Conservation (phyloP, 495 filamentous ascomycete genomes). For the Monascus purpureus region DNA sequence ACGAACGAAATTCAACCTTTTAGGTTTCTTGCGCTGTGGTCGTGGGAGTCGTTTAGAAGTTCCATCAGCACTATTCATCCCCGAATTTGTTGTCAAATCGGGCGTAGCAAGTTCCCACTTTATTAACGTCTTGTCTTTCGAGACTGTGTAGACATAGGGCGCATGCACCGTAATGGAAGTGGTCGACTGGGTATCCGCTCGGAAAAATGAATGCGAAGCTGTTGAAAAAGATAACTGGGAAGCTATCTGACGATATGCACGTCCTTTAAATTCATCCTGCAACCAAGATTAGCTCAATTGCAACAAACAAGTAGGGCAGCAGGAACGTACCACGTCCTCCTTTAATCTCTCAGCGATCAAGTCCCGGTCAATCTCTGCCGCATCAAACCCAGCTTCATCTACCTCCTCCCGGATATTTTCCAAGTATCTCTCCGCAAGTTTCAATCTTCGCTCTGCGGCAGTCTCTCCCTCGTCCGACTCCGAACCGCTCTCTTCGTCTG, state of each 20-base stretch:
- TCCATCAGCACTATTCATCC: conserved; percentile 34
- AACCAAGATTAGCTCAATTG: background rate
- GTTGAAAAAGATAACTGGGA: conserved; percentile 47
- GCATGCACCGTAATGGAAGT: conserved; percentile 67
- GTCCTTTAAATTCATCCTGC: conserved; percentile 77
- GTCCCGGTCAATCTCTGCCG: conserved; percentile 81
- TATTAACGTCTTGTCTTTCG: conserved; percentile 67
- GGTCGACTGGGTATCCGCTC: conserved; percentile 58
- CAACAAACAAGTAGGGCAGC: background rate
- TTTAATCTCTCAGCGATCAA: conserved; percentile 78
- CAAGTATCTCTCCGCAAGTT: conserved; percentile 85
- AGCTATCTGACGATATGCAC: conserved; percentile 66
- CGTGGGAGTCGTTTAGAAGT: conserved; percentile 49
- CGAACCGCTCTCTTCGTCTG: conserved; percentile 33
- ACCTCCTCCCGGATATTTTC: conserved; percentile 80
- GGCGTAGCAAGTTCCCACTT: conserved; percentile 68
- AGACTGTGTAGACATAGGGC: conserved; percentile 72
- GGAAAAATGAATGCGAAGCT: conserved; percentile 55
- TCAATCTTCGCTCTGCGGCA: conserved; percentile 69
- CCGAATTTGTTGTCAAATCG: conserved; percentile 10
- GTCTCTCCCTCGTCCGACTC: conserved; percentile 61
- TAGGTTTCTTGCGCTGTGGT: conserved; percentile 56
- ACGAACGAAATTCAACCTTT: conserved; percentile 48
- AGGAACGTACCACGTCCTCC: conserved; percentile 58
- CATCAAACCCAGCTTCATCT: conserved; percentile 74